phyloP scores from a whole-genome alignment of 192 early-diverging fungal species.

The Chytriomyces hyalinus region DNA sequence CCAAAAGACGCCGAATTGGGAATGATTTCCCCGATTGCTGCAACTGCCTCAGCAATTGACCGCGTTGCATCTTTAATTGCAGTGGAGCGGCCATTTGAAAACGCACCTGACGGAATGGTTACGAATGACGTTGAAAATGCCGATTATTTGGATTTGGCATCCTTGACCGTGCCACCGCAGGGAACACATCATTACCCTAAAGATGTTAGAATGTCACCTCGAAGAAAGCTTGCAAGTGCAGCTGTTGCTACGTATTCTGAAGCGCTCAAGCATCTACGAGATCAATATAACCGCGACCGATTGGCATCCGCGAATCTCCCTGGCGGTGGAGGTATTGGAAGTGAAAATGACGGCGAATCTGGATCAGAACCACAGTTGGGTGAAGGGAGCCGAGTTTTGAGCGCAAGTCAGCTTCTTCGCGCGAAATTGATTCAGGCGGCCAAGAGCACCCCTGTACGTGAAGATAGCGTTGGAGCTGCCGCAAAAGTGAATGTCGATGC shows the following conservation, averaged over 20 bases:
- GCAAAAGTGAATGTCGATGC: slow-evolving; percentile 56
- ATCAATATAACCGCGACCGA: slow-evolving; percentile 40
- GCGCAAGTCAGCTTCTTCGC: background rate
- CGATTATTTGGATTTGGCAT: slow-evolving; percentile 61
- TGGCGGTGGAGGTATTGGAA: background rate
- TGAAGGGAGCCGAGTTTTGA: background rate
- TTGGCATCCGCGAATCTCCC: background rate
- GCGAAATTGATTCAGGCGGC: background rate
- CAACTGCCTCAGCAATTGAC: background rate
- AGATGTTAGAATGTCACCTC: slow-evolving; percentile 43
- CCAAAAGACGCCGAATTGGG: background rate
- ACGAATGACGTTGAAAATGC: slow-evolving; percentile 37
- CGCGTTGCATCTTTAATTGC: slow-evolving; percentile 10
- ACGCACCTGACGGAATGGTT: background rate
- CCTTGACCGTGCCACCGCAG: background rate
- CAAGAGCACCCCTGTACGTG: too few relatives aligned
- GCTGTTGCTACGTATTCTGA: slow-evolving; percentile 29
- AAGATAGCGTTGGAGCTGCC: background rate
- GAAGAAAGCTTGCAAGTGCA: slow-evolving; percentile 34
- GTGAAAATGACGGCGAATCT: slow-evolving; percentile 3
- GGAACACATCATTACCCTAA: slow-evolving; percentile 1
- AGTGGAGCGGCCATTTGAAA: background rate
- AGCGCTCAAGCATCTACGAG: slow-evolving; percentile 44
- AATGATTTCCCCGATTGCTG: background rate
- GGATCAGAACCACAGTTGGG: background rate